These are phyloP conservation scores for Rhamnella rubrinervis DNA, from an alignment of 331 rosid genomes.

Conservation along the genomic window DNA sequence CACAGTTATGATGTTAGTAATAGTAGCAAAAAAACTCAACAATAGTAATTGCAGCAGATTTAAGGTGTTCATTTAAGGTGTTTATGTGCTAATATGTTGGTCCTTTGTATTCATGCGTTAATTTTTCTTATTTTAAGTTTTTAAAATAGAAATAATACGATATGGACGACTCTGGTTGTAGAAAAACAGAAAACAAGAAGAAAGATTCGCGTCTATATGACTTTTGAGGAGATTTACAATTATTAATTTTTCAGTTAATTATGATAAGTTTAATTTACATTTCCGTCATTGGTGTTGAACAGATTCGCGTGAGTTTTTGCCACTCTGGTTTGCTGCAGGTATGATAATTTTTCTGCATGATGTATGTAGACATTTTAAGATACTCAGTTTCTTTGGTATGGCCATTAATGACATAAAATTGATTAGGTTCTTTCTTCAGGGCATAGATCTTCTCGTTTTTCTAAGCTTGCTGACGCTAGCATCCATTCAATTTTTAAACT, in stretches of 20 bases:
- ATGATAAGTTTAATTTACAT: slow-evolving; percentile 3
- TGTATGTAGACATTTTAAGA: slow-evolving; percentile 25
- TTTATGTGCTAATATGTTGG: not conserved
- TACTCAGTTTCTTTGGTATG: slow-evolving; percentile 29
- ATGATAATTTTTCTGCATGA: slow-evolving; percentile 25
- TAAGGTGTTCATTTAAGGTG: too few species aligned
- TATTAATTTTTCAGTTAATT: not conserved
- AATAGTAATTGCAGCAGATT: too few species aligned
- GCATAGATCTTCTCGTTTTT: slow-evolving; percentile 60
- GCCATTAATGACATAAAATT: slow-evolving; percentile 32
- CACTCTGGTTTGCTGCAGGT: slow-evolving; percentile 84
- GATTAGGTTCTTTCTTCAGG: slow-evolving; percentile 49
- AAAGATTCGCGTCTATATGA: not conserved
- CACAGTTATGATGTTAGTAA: too few species aligned
- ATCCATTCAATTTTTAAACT: slow-evolving; percentile 58
- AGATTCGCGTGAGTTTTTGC: slow-evolving; percentile 74
- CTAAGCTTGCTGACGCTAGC: slow-evolving; percentile 63
- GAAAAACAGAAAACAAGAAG: not conserved
- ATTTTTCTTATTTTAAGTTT: not conserved
- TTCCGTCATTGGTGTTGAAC: slow-evolving; percentile 37
- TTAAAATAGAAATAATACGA: too few species aligned
- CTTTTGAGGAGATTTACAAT: not conserved
- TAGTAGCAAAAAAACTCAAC: too few species aligned
- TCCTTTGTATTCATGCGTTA: not conserved
- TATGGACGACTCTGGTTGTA: not conserved